Percentiles rank a stretch among this genome's conserved stretches.
phyloP scores from a whole-genome alignment of 2,329 filamentous ascomycete genomes.

The Apiospora saccharicola region DNA sequence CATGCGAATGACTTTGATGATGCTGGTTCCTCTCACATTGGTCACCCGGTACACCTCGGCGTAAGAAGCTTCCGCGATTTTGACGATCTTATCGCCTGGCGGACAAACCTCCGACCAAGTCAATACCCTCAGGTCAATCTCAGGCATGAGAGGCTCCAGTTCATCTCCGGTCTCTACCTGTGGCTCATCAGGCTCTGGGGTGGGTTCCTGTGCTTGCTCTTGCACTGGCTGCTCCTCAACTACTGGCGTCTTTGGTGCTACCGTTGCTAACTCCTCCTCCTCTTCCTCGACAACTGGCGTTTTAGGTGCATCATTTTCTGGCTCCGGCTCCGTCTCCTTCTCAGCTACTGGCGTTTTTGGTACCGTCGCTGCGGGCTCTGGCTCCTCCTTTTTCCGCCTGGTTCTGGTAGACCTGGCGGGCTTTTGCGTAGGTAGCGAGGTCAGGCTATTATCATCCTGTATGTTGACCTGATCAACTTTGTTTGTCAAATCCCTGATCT shows the following conservation, averaged over 20 bases:
- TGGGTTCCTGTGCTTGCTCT: slow-evolving; percentile 28
- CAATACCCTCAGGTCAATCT: slow-evolving; percentile 49
- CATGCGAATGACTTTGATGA: slow-evolving; percentile 70
- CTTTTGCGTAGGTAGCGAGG: slow-evolving; percentile 28
- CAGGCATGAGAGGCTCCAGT: neutral
- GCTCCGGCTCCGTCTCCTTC: slow-evolving; percentile 27
- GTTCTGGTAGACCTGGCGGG: slow-evolving; percentile 27
- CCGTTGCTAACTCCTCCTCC: neutral
- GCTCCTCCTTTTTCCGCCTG: neutral
- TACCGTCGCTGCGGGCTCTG: neutral
- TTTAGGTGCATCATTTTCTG: neutral
- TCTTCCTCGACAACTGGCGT: neutral
- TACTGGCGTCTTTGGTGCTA: neutral
- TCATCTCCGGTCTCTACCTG: slow-evolving; percentile 26
- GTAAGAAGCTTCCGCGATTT: slow-evolving; percentile 73
- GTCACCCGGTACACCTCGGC: slow-evolving; percentile 71
- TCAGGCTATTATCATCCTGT: slow-evolving; percentile 35
- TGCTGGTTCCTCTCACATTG: slow-evolving; percentile 66
- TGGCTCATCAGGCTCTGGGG: slow-evolving; percentile 26
- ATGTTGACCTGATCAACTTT: slow-evolving; percentile 40
- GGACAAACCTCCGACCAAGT: slow-evolving; percentile 67
- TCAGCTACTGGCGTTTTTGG: neutral
- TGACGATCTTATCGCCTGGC: slow-evolving; percentile 59
- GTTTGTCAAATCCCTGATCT: slow-evolving; percentile 44
- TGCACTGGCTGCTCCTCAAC: slow-evolving; percentile 26